Conservation (phyloP, 2,329 filamentous ascomycete species). For the Aspergillus fructus region DNA sequence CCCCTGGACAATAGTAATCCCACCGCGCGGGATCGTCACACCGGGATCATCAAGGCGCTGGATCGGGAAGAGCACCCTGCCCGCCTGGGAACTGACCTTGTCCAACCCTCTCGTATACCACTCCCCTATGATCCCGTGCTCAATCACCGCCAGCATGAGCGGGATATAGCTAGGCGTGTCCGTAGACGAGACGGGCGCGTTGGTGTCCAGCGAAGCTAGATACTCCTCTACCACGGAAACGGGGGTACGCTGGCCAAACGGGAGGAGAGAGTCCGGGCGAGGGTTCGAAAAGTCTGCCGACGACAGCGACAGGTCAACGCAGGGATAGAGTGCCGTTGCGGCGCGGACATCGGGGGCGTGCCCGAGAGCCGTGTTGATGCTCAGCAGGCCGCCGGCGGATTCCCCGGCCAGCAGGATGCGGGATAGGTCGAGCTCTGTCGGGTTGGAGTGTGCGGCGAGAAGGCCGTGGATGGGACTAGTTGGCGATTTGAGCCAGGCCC, state of each 20-base stretch:
- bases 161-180: constrained; percentile 8
- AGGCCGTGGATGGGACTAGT: constrained; percentile 4
- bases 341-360: constrained; percentile 32
- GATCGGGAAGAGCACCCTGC: constrained; percentile 27
- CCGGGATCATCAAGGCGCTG: constrained; percentile 27
- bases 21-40: constrained; percentile 28
- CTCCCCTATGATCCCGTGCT: constrained; percentile 16
- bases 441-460: constrained; percentile 9
- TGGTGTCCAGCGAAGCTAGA: not conserved
- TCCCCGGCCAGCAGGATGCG: constrained; percentile 30
- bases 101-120: constrained; percentile 23
- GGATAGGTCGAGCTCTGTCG: constrained; percentile 22
- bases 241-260: constrained; percentile 16
- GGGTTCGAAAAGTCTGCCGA: constrained; percentile 18
- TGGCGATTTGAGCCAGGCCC: constrained; percentile 43
- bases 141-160: constrained; percentile 20
- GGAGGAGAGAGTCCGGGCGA: constrained; percentile 9
- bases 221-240: constrained; percentile 16
- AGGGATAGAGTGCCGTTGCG: constrained; percentile 33
- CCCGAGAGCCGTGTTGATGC: constrained; percentile 26
- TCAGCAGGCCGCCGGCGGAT: constrained; percentile 33
- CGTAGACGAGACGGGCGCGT: constrained; percentile 17
- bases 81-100: not conserved
- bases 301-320: constrained; percentile 25
- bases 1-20: constrained; percentile 36